Percentiles rank a stretch among this genome's conserved stretches.
These are phyloP conservation scores for Inga oerstediana DNA, from an alignment of 306 rosid species.

Conservation along the genomic window DNA sequence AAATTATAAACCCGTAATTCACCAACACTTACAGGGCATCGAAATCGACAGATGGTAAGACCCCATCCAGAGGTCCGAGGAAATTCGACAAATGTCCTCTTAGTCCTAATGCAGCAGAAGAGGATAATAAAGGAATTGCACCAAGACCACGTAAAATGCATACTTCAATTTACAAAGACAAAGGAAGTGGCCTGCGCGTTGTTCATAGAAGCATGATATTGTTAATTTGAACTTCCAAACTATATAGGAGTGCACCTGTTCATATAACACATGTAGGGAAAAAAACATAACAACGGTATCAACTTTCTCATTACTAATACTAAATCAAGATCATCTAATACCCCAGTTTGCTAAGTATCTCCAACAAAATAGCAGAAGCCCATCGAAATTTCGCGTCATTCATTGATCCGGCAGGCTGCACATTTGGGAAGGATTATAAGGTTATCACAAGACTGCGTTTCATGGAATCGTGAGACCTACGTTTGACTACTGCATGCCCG, in stretches of 20 bases:
- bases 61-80: neutral
- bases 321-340: neutral
- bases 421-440: neutral
- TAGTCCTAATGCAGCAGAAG: neutral
- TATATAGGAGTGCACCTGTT: too few species aligned
- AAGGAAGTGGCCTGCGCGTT: too few species aligned
- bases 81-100: neutral
- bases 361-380: neutral
- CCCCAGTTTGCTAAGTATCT: neutral
- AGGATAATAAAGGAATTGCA: neutral
- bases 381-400: neutral
- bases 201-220: neutral
- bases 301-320: neutral
- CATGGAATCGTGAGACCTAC: neutral
- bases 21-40: neutral
- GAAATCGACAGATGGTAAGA: neutral
- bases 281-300: neutral
- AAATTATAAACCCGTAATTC: neutral
- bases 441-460: neutral
- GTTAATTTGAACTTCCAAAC: too few species aligned
- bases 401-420: neutral
- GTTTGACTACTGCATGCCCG: neutral
- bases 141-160: neutral
- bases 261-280: too few species aligned
- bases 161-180: too few species aligned